Evolutionary conservation across 768 basidiomycete genomes (phyloP), one percentile per base, ranked within the genome.

Genomic region (Coprinellus micaceus): DNA sequence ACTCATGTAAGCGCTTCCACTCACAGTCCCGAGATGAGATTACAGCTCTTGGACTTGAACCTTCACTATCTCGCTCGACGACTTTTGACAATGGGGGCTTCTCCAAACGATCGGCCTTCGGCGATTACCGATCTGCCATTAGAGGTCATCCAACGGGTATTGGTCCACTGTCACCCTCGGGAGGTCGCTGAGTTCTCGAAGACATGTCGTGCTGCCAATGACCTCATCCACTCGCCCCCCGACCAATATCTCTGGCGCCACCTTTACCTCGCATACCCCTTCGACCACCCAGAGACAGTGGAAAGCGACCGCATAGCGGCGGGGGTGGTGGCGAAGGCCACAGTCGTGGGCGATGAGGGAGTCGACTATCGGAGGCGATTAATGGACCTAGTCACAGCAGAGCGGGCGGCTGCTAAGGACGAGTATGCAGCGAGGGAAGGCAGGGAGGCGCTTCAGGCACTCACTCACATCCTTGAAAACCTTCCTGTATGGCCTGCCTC

Each of bases 201-300:
- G 64, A 81, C 84, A 45, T 86, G 82, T 63, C 73, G 72, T 21
- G 61, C 69, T 7, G 78, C 83, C 15, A 71, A 71, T 60, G 62
- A 64, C 39, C 68, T 88, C 45, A 76, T 88, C 43, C 81, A 83
- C 63, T 65, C 71, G 21, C 58, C 73, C 28, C 57, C 71, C 26
- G 83, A 86, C 69, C 78, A 80, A 46, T 81, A 82, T 64, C 76
- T 91, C 39, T 91, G 88, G 88, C 82, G 84, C 52, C 72, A 80
- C 52, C 72, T 89, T 51, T 89, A 85, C 68, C 78, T 86, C 37
- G 54, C 69, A 22, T 65, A 70, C 46, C 76, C 79, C 5, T 89
- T 88, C 66, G 89, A 91, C 64, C 81, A 86, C 62, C 85, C 86
- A n/a, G 74, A 81, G 15, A 55, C 65, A 40, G 64, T 71, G n/a